phyloP scores from a whole-genome alignment of 495 filamentous ascomycete species.

The Gamarada debralockiae region DNA sequence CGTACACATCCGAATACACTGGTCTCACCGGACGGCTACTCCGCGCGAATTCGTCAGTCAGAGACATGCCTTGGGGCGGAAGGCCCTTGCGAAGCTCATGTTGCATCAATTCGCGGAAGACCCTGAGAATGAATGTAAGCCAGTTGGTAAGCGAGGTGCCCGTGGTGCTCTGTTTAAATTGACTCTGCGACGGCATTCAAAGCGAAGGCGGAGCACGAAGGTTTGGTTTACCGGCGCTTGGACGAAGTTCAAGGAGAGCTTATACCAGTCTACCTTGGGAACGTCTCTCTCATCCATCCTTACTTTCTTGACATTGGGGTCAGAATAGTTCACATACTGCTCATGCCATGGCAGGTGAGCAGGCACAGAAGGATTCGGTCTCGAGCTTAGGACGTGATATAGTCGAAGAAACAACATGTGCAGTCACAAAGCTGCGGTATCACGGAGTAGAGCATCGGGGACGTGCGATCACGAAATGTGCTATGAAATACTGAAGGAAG shows the following conservation, averaged over 20 bases:
- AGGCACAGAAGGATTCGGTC: slow-evolving; percentile 17
- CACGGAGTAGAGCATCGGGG: slow-evolving; percentile 18
- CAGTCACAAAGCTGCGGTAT: slow-evolving; percentile 1
- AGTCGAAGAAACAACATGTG: slow-evolving; percentile 10
- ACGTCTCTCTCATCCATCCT: slow-evolving; percentile 32
- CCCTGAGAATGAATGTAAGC: slow-evolving; percentile 13
- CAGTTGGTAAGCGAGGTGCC: slow-evolving; percentile 15
- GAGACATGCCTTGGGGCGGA: neutral
- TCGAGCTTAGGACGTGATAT: slow-evolving; percentile 12
- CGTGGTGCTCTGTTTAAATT: slow-evolving; percentile 35
- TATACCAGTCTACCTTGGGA: slow-evolving; percentile 40
- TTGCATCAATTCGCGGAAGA: too few species aligned
- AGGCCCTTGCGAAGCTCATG: slow-evolving; percentile 2
- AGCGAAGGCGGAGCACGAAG: slow-evolving; percentile 37
- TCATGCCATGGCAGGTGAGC: slow-evolving; percentile 40
- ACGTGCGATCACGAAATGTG: slow-evolving; percentile 22
- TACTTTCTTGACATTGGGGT: slow-evolving; percentile 30
- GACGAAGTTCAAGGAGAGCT: slow-evolving; percentile 31
- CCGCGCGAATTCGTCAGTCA: too few species aligned
- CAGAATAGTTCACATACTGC: slow-evolving; percentile 39
- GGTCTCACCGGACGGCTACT: too few species aligned
- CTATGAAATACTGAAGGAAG: slow-evolving; percentile 20
- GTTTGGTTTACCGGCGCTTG: slow-evolving; percentile 34
- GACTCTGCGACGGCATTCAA: slow-evolving; percentile 27
- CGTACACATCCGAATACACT: too few species aligned